A percentile compares a stretch with the other conserved stretches of the same genome.
phyloP scores from a whole-genome alignment of 78 protist genomes.

The Trichosphaerium sp. region DNA sequence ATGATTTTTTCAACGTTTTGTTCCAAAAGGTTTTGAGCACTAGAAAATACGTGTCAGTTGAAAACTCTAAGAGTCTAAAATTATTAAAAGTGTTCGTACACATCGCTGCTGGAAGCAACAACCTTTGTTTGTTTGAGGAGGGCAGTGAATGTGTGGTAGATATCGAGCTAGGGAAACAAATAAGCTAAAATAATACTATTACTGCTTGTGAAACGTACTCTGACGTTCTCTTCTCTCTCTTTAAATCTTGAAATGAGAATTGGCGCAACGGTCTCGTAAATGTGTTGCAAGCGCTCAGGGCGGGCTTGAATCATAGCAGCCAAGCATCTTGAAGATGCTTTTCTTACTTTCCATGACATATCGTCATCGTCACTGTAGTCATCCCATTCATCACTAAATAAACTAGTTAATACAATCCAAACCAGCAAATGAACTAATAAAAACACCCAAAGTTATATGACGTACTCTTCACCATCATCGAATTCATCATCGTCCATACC shows the following conservation, averaged over 20 bases:
- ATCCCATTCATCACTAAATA: slow-evolving; percentile 30
- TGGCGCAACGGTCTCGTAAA: slow-evolving; percentile 52
- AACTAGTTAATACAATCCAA: no score
- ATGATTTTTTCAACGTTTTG: slow-evolving; percentile 8
- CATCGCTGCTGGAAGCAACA: neutral
- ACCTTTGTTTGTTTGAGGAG: slow-evolving; percentile 29
- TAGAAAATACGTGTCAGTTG: slow-evolving; percentile 24
- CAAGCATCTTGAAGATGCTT: slow-evolving; percentile 56
- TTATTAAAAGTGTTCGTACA: neutral
- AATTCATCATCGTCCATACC: slow-evolving; percentile 30
- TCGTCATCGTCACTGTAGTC: slow-evolving; percentile 85
- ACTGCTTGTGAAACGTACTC: neutral
- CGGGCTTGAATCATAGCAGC: slow-evolving; percentile 58
- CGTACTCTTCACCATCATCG: slow-evolving; percentile 27
- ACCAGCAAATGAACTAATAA: neutral
- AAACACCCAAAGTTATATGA: neutral
- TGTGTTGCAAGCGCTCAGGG: slow-evolving; percentile 33
- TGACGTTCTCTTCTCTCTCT: slow-evolving; percentile 84
- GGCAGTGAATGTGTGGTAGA: slow-evolving; percentile 35
- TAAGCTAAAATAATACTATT: no score
- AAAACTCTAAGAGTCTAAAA: neutral
- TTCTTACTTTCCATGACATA: slow-evolving; percentile 85
- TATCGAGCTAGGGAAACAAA: no score
- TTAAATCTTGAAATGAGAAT: slow-evolving; percentile 40
- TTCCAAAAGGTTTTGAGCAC: slow-evolving; percentile 21